A percentile compares a stretch with the other conserved stretches of the same genome.
Conservation (phyloP, 2,329 filamentous ascomycete species). For the Pezizomycotina sp. region DNA sequence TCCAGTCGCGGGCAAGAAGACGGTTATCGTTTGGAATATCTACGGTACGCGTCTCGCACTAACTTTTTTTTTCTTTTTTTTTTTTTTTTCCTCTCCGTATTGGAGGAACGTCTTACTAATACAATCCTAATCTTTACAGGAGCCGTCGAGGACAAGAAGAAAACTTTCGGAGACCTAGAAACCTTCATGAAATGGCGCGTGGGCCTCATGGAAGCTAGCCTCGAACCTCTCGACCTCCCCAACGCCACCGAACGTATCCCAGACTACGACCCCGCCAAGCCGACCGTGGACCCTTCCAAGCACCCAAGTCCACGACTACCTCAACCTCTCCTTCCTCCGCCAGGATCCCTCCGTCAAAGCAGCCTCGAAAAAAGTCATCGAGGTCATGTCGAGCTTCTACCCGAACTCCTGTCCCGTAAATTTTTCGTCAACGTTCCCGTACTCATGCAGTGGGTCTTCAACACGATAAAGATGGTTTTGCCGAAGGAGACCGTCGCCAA, state of each 20-base stretch:
- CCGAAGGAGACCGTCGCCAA: conserved; percentile 59
- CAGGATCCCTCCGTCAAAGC: conserved; percentile 61
- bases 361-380: conserved; percentile 64
- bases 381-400: conserved; percentile 65
- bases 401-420: conserved; percentile 82
- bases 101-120: too few species aligned
- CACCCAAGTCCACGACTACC: conserved; percentile 90
- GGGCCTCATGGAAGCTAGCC: conserved; percentile 73
- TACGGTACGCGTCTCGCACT: too few species aligned
- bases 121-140: too few species aligned
- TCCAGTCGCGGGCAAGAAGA: conserved; percentile 40
- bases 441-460: conserved; percentile 78
- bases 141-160: conserved; percentile 62
- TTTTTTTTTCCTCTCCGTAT: too few species aligned
- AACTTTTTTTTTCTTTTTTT: too few species aligned
- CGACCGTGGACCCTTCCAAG: conserved; percentile 59
- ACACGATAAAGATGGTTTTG: conserved; percentile 58
- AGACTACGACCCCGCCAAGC: conserved; percentile 38
- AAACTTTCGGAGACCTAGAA: conserved; percentile 65
- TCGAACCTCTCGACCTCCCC: conserved; percentile 55
- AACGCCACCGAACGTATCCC: conserved; percentile 54
- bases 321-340: conserved; percentile 69
- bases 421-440: conserved; percentile 90
- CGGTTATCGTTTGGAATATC: conserved; percentile 77
- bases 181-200: conserved; percentile 87